Base-by-base conservation (phyloP, 2,329 filamentous ascomycete genomes). In the Pseudogymnoascus pannorum region DNA sequence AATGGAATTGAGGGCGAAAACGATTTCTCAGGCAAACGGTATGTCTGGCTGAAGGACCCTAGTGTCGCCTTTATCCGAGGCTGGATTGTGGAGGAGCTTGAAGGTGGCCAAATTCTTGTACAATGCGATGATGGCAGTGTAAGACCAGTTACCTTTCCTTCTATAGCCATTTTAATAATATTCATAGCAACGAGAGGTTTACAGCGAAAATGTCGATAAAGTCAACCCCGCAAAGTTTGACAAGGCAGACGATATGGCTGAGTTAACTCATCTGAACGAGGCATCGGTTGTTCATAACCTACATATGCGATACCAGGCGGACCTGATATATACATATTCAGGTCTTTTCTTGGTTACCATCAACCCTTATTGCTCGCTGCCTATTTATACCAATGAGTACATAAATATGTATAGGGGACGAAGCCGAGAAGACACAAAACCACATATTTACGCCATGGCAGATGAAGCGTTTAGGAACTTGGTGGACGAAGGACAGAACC, bases 171-270 rank as follows among this genome's bases (percentile, higher is more conserved):
- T 40, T 64, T 71, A 66, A 69, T 60, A 31, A 16, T 20, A 35
- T 36, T n/a, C 4, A 16, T 67, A 94, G 86, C 91, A 96, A 85
- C 87, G 91, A 67, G 89, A 96, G 72, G 87, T 94, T 58, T 87
- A 93, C 67, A 77, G 84, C 59, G 92, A 97, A 69, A 88, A 86
- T 69, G 92, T 97, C 67, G 95, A 99, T 80, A 97, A 97, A 76
- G 95, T 99, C 78, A 99, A 99, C 76, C 94, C 94, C 54, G 93
- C 93, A 71, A 99, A 99, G 74, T 99, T 99, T 77, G 94, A 99
- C 82, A 99, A 97, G 76, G 93, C 93, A 66, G 92, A 95, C 77
- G 95, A 99, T 75, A 99, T 99, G 94, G 94, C 95, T 22, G 94
- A 99, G 74, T 82, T 99, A 71, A 99, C 94, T 5, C 94, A 99